Base-by-base conservation (phyloP, 768 basidiomycete genomes). In the Lentinus tigrinus region DNA sequence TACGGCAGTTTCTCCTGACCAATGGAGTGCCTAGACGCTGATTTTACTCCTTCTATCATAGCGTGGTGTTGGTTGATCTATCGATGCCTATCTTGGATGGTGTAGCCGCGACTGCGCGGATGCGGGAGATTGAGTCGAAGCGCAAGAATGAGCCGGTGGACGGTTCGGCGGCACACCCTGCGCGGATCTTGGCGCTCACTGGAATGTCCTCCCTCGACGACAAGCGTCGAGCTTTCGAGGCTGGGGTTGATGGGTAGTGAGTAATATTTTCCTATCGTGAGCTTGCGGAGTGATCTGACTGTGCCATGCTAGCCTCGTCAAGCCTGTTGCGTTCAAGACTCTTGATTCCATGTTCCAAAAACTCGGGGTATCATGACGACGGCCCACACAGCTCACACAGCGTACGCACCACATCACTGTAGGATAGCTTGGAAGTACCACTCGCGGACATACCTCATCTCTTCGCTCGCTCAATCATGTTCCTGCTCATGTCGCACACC, bases 51-150 rank as follows among this genome's bases (percentile, higher is more conserved):
- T 48, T 27, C 64, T 31, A 1, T 11, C 3, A 31, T 11, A 95
- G 94, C 60, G 84, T 94, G 34, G 88, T 95, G 36, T 79, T 95
- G 14, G 76, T 97, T 58, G 95, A 97, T 71, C 75, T 97, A 55
- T 93, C 91, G 1, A 97, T 97, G 95, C 95, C 93, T 0, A 72
- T 92, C n/a, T 82, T 97, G 55, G 93, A 97, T 69, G 95, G 93
- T 23, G 81, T 95, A 51, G 86, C 88, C 17, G 95, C 95, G 7
- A 93, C 94, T 0, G 75, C 79, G 8, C 85, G 89, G 68, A 95
- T 98, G 58, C 88, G 94, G 23, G 76, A 81, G 54, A 80, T 94
- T 37, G 93, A 96, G 70, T 75, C 72, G 31, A 66, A 66, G 38
- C 76, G 75, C 44, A 63, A 65, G 36, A 67, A 70, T 38, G 59